Evolutionary conservation across 352 stramenopile genomes (phyloP).

Genomic region (Pelagophyceae sp.): DNA sequence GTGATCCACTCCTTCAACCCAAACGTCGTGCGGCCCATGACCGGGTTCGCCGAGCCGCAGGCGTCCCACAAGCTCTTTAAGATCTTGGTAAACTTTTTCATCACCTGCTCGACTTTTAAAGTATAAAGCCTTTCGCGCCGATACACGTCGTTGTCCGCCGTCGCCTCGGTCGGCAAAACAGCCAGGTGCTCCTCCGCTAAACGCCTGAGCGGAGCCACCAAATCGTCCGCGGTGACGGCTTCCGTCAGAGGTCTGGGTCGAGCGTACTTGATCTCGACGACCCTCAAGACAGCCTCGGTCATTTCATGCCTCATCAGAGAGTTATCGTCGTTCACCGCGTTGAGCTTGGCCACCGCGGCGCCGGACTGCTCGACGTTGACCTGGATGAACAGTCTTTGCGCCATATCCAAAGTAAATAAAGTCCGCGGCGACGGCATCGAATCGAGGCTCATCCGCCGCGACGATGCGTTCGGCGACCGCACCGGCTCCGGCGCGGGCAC

Average conservation of each 20-base stretch:
- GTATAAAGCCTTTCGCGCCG: not conserved
- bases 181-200: not conserved
- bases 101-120: not conserved
- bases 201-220: too few species aligned
- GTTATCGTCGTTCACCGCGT: slow-evolving; percentile 6
- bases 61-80: not conserved
- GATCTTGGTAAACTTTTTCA: not conserved
- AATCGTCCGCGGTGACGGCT: not conserved
- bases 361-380: slow-evolving; percentile 3
- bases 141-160: not conserved
- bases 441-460: too few species aligned
- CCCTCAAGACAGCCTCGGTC: not conserved
- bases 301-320: not conserved
- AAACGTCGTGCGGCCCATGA: not conserved
- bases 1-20: not conserved
- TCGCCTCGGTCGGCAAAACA: not conserved
- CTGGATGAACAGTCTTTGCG: not conserved
- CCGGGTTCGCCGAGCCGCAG: not conserved
- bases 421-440: too few species aligned
- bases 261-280: not conserved
- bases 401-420: too few species aligned
- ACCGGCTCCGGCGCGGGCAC: too few species aligned
- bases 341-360: not conserved
- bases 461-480: too few species aligned
- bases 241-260: too few species aligned